phyloP scores from a whole-genome alignment of 345 rosid genomes.

The Aethionema arabicum region DNA sequence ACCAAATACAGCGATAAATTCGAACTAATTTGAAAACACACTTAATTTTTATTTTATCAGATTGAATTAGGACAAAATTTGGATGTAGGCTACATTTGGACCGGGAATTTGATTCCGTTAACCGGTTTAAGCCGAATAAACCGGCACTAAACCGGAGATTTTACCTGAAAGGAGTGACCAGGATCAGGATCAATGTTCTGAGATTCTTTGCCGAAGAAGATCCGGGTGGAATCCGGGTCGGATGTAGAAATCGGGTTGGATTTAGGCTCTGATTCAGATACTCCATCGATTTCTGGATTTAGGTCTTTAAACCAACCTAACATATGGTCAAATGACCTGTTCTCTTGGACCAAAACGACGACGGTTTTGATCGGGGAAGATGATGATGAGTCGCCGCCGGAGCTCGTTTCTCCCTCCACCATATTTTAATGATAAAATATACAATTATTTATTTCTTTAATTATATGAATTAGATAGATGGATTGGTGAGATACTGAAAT shows the following conservation, averaged over 20 bases:
- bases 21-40: too few relatives aligned
- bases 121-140: too few relatives aligned
- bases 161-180: slow-evolving; percentile 62
- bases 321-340: slow-evolving; percentile 93
- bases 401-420: slow-evolving; percentile 33
- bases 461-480: not conserved
- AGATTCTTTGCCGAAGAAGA: slow-evolving; percentile 49
- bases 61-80: too few relatives aligned
- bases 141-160: slow-evolving; percentile 19
- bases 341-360: slow-evolving; percentile 79
- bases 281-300: slow-evolving; percentile 63
- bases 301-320: slow-evolving; percentile 79
- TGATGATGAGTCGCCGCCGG: slow-evolving; percentile 23
- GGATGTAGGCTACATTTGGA: too few relatives aligned
- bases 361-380: slow-evolving; percentile 69
- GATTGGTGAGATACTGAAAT: too few relatives aligned
- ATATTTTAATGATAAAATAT: slow-evolving; percentile 8
- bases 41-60: too few relatives aligned
- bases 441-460: not conserved
- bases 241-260: slow-evolving; percentile 66
- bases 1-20: not conserved
- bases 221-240: slow-evolving; percentile 44
- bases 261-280: slow-evolving; percentile 66
- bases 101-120: too few relatives aligned
- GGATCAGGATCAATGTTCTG: slow-evolving; percentile 71